phyloP scores from a whole-genome alignment of 176 grass and related monocot species.

The Oropetium thomaeum region DNA sequence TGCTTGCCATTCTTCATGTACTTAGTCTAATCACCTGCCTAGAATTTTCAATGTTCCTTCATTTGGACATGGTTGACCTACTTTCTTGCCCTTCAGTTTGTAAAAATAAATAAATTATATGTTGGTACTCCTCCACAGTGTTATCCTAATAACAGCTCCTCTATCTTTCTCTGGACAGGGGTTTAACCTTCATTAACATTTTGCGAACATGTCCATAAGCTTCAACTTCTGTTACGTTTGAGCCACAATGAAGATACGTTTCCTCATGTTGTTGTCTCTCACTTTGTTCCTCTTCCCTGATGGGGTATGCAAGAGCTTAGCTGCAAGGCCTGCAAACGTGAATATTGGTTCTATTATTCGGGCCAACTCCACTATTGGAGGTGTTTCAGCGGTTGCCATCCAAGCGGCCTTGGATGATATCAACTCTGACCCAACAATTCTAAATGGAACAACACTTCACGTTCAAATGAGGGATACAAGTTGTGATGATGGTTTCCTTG shows the following conservation, averaged over 20 bases:
- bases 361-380: slow-evolving; percentile 73
- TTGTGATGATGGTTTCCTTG: slow-evolving; percentile 82
- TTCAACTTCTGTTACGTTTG: slow-evolving; percentile 13
- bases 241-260: slow-evolving; percentile 48
- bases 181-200: not conserved
- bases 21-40: not conserved
- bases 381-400: slow-evolving; percentile 64
- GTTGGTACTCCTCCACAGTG: not conserved
- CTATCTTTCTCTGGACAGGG: not conserved
- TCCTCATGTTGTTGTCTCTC: slow-evolving; percentile 39
- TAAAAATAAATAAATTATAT: not conserved
- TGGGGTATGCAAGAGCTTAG: slow-evolving; percentile 33
- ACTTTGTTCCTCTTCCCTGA: slow-evolving; percentile 36
- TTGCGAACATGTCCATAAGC: slow-evolving; percentile 17
- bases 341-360: slow-evolving; percentile 71
- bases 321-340: slow-evolving; percentile 61
- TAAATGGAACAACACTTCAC: slow-evolving; percentile 64
- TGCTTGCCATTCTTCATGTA: not conserved
- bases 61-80: not conserved
- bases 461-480: slow-evolving; percentile 58
- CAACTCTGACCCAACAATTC: slow-evolving; percentile 70
- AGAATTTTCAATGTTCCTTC: not conserved
- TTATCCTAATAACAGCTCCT: not conserved
- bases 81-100: not conserved
- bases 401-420: slow-evolving; percentile 75